Evolutionary conservation across 495 filamentous ascomycete genomes (phyloP).

Genomic region (Neurospora tetrasperma): DNA sequence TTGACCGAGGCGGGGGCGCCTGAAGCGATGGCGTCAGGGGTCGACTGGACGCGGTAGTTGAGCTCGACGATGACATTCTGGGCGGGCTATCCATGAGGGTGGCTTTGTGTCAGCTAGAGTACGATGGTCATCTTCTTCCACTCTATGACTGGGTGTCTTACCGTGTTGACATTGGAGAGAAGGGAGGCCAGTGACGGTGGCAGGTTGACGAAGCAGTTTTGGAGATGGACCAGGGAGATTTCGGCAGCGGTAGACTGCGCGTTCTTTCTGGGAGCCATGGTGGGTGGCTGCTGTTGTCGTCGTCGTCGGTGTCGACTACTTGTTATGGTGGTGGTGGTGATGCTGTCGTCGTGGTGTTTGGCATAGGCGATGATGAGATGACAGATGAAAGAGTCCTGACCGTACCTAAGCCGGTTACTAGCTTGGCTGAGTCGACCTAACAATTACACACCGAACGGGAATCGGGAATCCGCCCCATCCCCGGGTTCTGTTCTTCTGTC

Average conservation of each 20-base stretch:
- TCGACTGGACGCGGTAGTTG: slow-evolving; percentile 43
- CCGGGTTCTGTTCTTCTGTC: neutral
- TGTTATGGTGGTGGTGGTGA: neutral
- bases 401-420: neutral
- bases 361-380: neutral
- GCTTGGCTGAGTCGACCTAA: neutral
- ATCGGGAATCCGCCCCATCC: neutral
- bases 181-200: slow-evolving; percentile 73
- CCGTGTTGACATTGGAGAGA: slow-evolving; percentile 78
- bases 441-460: neutral
- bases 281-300: neutral
- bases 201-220: slow-evolving; percentile 90
- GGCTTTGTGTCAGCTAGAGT: neutral
- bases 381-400: neutral
- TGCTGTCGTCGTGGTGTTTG: neutral
- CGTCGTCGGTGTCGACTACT: neutral
- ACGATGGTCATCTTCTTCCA: no score
- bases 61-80: slow-evolving; percentile 97
- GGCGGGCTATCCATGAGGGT: slow-evolving; percentile 44
- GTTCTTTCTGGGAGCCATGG: slow-evolving; percentile 56
- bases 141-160: slow-evolving; percentile 32
- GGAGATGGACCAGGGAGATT: slow-evolving; percentile 69
- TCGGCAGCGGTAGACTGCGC: slow-evolving; percentile 59
- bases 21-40: slow-evolving; percentile 26
- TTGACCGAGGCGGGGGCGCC: slow-evolving; percentile 30